Percentiles rank a stretch among this genome's conserved stretches.
Conservation (phyloP, 352 stramenopile genomes). For the Globisporangium nagaii region DNA sequence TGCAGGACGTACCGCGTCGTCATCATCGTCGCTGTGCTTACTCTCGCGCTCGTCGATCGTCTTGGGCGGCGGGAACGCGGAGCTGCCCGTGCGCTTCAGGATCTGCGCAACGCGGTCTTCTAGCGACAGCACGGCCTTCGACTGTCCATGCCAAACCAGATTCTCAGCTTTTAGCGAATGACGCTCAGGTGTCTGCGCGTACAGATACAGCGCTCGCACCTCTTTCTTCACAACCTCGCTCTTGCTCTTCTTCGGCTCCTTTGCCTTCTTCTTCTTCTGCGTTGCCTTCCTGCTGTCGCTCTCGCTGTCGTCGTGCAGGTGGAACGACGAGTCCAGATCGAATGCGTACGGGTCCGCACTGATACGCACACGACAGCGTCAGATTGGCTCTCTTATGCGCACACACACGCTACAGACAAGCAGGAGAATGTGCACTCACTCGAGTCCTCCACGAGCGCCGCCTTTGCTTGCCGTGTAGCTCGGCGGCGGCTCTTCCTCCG, state of each 20-base stretch:
- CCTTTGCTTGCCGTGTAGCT: conserved; percentile 39
- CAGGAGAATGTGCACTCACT: conserved; percentile 15
- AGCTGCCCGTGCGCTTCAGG: conserved; percentile 69
- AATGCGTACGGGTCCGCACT: conserved; percentile 74
- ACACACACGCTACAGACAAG: neutral
- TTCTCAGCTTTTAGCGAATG: neutral
- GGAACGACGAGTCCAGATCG: conserved; percentile 41
- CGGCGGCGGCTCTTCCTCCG: conserved; percentile 47
- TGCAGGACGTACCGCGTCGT: neutral
- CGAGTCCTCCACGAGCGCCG: conserved; percentile 10
- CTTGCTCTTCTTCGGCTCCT: conserved; percentile 23
- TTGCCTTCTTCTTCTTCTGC: conserved; percentile 13
- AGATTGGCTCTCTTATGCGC: too few relatives aligned
- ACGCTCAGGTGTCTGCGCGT: too few relatives aligned
- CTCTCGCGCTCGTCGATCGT: conserved; percentile 20
- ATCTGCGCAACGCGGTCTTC: conserved; percentile 76
- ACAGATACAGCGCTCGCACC: too few relatives aligned
- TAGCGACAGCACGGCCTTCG: conserved; percentile 32
- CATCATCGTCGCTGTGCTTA: conserved; percentile 10
- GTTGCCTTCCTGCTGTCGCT: conserved; percentile 7
- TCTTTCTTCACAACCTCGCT: conserved; percentile 25
- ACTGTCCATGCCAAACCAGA: neutral
- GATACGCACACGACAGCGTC: neutral
- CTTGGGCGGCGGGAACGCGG: conserved; percentile 17
- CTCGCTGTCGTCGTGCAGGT: conserved; percentile 8